Evolutionary conservation across 257 asterid species (phyloP).

Genomic region (Lycium barbarum): DNA sequence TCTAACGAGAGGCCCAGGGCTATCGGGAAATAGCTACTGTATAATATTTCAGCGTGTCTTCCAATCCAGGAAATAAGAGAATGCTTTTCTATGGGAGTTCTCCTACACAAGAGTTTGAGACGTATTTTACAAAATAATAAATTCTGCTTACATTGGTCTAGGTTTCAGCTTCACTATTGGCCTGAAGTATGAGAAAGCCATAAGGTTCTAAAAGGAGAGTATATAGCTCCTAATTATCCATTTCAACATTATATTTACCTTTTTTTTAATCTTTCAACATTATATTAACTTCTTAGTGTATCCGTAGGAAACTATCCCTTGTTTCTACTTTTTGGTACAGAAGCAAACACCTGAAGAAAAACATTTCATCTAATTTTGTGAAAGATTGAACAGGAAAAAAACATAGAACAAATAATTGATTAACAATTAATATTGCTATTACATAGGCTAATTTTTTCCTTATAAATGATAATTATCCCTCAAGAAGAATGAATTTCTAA

Average conservation of each 20-base stretch:
- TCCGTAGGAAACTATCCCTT: not conserved
- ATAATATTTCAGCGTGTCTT: not conserved
- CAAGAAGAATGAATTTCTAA: not conserved
- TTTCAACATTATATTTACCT: not conserved
- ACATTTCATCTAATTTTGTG: not conserved
- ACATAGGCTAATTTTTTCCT: not conserved
- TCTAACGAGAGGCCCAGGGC: not conserved
- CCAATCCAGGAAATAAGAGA: not conserved
- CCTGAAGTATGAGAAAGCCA: slow-evolving; percentile 17
- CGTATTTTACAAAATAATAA: not conserved
- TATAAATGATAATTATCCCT: not conserved
- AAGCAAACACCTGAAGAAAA: slow-evolving; percentile 17
- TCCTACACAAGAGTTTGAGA: not conserved
- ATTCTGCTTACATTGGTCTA: not conserved
- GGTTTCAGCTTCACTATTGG: not conserved
- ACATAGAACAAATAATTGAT: not conserved
- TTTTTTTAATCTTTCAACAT: no score
- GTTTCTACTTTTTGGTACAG: slow-evolving; percentile 7
- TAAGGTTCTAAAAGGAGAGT: not conserved
- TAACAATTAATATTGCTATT: not conserved
- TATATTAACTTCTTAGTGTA: not conserved
- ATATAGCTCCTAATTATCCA: not conserved
- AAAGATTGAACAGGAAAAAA: not conserved
- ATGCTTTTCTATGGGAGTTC: not conserved
- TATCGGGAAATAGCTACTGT: not conserved